phyloP scores from a whole-genome alignment of 352 stramenopile species.

The Elongisporangium senticosum region DNA sequence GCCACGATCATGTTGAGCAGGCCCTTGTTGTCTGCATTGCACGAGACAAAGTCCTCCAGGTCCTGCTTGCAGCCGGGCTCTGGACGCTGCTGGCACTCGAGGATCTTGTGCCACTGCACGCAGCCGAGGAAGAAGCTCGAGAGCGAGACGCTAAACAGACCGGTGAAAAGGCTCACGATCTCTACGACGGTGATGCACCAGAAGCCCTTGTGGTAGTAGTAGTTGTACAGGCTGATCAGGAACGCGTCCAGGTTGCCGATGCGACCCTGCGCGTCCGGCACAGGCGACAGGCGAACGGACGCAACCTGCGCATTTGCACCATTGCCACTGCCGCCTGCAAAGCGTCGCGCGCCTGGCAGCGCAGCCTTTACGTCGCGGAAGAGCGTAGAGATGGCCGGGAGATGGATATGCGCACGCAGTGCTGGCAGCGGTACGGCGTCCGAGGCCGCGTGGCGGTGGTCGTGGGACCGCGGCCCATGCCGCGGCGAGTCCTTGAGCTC shows the following conservation, averaged over 20 bases:
- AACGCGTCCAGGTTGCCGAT: conserved; percentile 89
- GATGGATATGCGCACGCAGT: conserved; percentile 60
- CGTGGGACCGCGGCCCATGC: neutral
- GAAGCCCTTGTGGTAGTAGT: conserved; percentile 93
- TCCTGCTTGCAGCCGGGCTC: conserved; percentile 75
- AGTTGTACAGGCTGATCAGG: conserved; percentile 92
- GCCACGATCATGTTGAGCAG: conserved; percentile 57
- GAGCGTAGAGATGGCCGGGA: conserved; percentile 71
- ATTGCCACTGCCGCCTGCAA: neutral
- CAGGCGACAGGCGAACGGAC: conserved; percentile 25
- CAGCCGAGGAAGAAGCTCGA: conserved; percentile 94
- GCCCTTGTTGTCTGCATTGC: conserved; percentile 44
- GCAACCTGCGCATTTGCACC: neutral
- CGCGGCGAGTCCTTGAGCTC: conserved; percentile 54
- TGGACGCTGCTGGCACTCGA: conserved; percentile 65
- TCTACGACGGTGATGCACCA: conserved; percentile 86
- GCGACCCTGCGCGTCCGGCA: conserved; percentile 58
- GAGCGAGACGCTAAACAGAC: conserved; percentile 95
- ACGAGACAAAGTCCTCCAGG: conserved; percentile 70
- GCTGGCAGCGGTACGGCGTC: conserved; percentile 37
- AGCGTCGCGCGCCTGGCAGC: conserved; percentile 13
- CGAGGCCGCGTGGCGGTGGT: neutral
- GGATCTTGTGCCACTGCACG: conserved; percentile 92
- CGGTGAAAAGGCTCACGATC: conserved; percentile 88
- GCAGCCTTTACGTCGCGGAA: conserved; percentile 58